phyloP scores from a whole-genome alignment of 208 protist species.

The Porcisia deanei region DNA sequence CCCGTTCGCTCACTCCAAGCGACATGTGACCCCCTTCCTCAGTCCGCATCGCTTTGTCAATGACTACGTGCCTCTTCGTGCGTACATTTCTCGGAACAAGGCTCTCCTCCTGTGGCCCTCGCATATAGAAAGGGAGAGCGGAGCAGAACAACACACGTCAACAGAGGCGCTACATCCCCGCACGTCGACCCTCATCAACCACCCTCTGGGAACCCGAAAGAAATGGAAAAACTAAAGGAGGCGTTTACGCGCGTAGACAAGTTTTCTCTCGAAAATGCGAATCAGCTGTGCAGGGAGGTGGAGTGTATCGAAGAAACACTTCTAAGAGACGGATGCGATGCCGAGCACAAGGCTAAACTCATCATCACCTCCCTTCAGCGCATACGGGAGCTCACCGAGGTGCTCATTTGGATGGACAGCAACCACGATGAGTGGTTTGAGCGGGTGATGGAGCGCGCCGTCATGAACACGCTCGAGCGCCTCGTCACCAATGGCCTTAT shows the following conservation, averaged over 20 bases:
- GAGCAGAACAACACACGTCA: neutral
- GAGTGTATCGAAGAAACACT: constrained; percentile 28
- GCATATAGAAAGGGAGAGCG: neutral
- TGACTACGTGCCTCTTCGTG: neutral
- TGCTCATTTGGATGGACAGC: constrained; percentile 86
- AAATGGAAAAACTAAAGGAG: constrained; percentile 33
- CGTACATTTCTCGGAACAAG: neutral
- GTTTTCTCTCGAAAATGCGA: constrained; percentile 63
- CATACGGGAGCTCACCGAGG: constrained; percentile 70
- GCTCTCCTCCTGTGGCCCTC: neutral
- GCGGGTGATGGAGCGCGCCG: constrained; percentile 56
- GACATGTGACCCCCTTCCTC: neutral
- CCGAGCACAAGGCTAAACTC: constrained; percentile 1
- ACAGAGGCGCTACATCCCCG: neutral
- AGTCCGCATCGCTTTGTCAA: neutral
- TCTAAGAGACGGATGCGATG: constrained; percentile 2
- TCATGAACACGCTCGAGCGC: constrained; percentile 73
- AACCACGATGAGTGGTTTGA: constrained; percentile 69
- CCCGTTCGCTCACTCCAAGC: neutral
- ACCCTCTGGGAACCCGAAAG: neutral
- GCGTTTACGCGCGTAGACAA: constrained; percentile 19
- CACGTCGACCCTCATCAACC: neutral
- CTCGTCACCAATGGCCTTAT: constrained; percentile 65
- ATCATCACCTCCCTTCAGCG: constrained; percentile 30
- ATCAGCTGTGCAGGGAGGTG: constrained; percentile 56